Base-by-base conservation (phyloP, 2,329 filamentous ascomycete genomes). In the Orbilia quercus region DNA sequence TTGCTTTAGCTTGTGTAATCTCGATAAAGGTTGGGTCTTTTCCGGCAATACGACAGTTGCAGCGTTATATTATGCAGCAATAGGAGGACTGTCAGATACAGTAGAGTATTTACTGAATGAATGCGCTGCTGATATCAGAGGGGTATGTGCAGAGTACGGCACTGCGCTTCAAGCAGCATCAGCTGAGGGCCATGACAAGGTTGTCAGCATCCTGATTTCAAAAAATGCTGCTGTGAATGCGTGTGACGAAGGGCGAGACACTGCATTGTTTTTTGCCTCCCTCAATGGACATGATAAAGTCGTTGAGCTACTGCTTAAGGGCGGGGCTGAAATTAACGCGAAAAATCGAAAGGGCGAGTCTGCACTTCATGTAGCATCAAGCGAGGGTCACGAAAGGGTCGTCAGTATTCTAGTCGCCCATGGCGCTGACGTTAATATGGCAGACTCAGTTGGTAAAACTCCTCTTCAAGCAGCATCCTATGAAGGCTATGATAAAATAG, bases 151-250 rank as follows among this genome's bases (percentile, higher is more conserved):
- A 45, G 28, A 28, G 4, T 40, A 58, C 5, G 34, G 23, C 7
- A 20, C 12, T 23, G 25, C 42, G 9, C 42, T 59, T 12, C 11
- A 1, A 1, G 42, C 38, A 23, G 55, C 55, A 23, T 34, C 75
- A 2, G 18, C 11, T 14, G 28, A 45, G 45, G 77, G 78, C 20
- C 60, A 76, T 1, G 9, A 53, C 11, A 47, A 75, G 14, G 60
- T 58, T 23, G 75, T 75, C 12, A 25, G 70, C 50, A n/a, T 75
- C 2, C 45, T 78, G 2, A 31, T 77, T 2, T n/a, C 63, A 5
- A 44, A 44, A 36, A 75, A 75, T 0, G 77, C 77, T 9, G 40
- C 76, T 45, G 47, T 70, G 28, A 60, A 67, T 42, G 50, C 50
- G 2, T 28, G 51, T 40, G 31, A 12, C 16, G 65, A 58, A 6